phyloP scores from a whole-genome alignment of 306 rosid genomes.

The Carpinus viminea region DNA sequence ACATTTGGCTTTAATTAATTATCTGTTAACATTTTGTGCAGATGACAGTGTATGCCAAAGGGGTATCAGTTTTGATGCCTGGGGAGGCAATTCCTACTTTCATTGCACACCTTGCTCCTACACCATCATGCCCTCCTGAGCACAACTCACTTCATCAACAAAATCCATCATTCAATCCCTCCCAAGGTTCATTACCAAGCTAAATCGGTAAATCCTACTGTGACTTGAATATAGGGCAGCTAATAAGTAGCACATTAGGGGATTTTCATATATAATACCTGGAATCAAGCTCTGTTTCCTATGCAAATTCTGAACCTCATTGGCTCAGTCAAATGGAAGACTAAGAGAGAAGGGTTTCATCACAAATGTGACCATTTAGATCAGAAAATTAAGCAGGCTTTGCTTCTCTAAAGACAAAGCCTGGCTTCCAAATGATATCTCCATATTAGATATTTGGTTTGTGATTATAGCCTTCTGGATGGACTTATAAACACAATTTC shows the following conservation, averaged over 20 bases:
- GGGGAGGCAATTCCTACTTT: slow-evolving; percentile 62
- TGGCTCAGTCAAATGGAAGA: background rate
- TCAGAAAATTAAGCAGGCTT: background rate
- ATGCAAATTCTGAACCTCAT: background rate
- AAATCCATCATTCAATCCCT: slow-evolving; percentile 6
- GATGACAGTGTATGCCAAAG: slow-evolving; percentile 49
- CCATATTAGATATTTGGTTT: background rate
- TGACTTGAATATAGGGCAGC: background rate
- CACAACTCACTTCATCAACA: slow-evolving; percentile 36
- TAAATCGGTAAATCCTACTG: slow-evolving; percentile 7
- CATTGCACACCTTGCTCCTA: slow-evolving; percentile 70
- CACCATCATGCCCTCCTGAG: slow-evolving; percentile 48
- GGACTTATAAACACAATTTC: background rate
- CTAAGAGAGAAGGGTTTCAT: background rate
- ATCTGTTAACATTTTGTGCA: slow-evolving; percentile 16
- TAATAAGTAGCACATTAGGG: no score
- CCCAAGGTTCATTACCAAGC: slow-evolving; percentile 15
- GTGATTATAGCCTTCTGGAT: background rate
- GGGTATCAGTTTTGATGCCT: slow-evolving; percentile 74
- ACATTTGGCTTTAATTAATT: background rate
- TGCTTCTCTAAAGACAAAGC: background rate
- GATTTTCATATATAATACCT: background rate
- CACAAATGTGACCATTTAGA: background rate
- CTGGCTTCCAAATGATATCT: background rate
- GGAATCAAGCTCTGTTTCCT: background rate